Evolutionary conservation across 176 grass and related monocot species (phyloP), one percentile per base, ranked within the genome.

Genomic region (Cenchrus purpureus): DNA sequence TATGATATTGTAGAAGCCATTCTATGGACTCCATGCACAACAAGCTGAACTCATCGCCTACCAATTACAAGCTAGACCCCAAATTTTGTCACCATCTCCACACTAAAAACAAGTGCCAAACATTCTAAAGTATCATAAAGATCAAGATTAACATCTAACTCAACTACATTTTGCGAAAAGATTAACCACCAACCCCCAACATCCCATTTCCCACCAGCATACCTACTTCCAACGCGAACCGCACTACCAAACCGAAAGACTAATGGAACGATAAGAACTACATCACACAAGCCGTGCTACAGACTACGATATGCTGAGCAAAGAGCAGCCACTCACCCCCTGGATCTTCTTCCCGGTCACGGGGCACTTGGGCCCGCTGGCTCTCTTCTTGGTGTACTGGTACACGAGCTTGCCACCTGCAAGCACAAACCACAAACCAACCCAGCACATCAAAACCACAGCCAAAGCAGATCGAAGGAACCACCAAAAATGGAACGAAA

Each of bases 341-440:
- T 97, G 95, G 68, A 97, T 97, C 88, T 89, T 94, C 88, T 97
- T 97, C 57, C 95, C 92, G 61, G 95, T 97, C 63, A 97, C 92
- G 3, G 95, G 92, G 86, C 95, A 97, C 82, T 94, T 97, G n/a
- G 90, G 95, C 0, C 95, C 95, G 59, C 90, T 97, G 65, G 90
- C 95, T 79, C 95, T 91, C 95, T 97, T 97, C 50, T 94, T 86
- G 13, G 95, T 88, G 84, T 97, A 97, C 89, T 97, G 95, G 80
- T 97, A 97, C 84, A 97, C 92, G 25, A 95, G 92, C 87, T 83
- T 97, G 10, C 95, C 95, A 86, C 95, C 95, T 97, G 45, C 58
- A 44, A 74, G 10, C 12, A 42, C 9, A 82, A 85, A 37, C 29
- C 45, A 76, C 17, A 69, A 20, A 53, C 74, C 10, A 25, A 63